Conservation (phyloP, 2,329 filamentous ascomycete species). For the Uncinocarpus reesii region DNA sequence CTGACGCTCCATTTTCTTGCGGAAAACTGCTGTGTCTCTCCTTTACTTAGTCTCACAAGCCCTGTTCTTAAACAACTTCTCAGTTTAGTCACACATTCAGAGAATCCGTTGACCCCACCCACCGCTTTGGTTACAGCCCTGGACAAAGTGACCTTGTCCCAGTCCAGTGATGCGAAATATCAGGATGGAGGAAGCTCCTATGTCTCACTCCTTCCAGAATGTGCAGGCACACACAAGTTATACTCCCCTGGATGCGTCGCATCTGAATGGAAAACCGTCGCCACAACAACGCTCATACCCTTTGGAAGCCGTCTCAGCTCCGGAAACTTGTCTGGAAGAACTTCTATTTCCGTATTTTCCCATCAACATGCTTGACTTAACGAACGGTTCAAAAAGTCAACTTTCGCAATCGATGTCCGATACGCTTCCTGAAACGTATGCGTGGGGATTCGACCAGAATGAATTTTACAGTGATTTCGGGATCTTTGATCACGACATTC, state of each 20-base stretch:
- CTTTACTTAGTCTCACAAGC: conserved; percentile 21
- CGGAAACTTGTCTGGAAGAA: neutral
- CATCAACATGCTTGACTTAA: neutral
- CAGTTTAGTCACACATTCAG: conserved; percentile 13
- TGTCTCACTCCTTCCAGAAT: conserved; percentile 5
- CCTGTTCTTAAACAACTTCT: conserved; percentile 15
- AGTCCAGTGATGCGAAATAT: conserved; percentile 3
- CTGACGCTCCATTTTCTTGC: conserved; percentile 12
- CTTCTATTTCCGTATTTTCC: neutral
- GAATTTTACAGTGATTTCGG: neutral
- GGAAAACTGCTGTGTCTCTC: conserved; percentile 14
- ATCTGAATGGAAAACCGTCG: neutral
- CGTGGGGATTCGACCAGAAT: conserved; percentile 7
- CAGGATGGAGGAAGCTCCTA: conserved; percentile 11
- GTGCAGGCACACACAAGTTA: conserved; percentile 3
- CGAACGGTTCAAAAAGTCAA: neutral
- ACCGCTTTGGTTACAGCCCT: conserved; percentile 12
- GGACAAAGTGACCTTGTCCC: conserved; percentile 12
- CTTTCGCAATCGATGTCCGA: conserved; percentile 1
- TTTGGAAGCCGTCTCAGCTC: neutral
- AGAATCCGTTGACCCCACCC: conserved; percentile 14
- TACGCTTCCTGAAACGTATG: conserved; percentile 1
- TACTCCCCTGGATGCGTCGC: neutral
- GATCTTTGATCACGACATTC: neutral
- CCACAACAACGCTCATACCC: conserved; percentile 1